Evolutionary conservation across 441 rosid species (phyloP).

Genomic region (Bocquillonia castaneifolia): DNA sequence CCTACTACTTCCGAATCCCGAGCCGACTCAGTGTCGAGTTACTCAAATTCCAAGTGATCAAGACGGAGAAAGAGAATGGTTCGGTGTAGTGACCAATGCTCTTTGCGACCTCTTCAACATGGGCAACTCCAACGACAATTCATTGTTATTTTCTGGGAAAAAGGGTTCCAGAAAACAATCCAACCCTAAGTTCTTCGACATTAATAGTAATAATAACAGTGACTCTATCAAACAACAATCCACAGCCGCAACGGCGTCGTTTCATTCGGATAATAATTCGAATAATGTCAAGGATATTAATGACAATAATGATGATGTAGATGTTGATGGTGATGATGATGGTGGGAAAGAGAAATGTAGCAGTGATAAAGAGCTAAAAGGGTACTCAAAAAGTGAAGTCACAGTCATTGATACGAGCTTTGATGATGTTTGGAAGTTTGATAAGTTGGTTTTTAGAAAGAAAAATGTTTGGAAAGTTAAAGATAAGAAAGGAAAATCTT

Average conservation of each 20-base stretch:
- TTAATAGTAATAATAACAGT: slow-evolving; percentile 4
- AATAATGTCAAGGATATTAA: slow-evolving; percentile 21
- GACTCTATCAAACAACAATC: slow-evolving; percentile 26
- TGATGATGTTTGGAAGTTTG: slow-evolving; percentile 62
- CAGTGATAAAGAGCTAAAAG: slow-evolving; percentile 39
- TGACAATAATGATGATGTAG: slow-evolving; percentile 22
- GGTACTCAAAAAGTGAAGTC: slow-evolving; percentile 87
- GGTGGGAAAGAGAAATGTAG: slow-evolving; percentile 36
- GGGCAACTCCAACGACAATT: slow-evolving; percentile 28
- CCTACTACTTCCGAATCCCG: slow-evolving; percentile 30
- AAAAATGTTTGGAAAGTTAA: slow-evolving; percentile 76
- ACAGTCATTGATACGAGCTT: slow-evolving; percentile 89
- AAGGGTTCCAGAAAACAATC: slow-evolving; percentile 65
- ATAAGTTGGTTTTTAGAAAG: slow-evolving; percentile 64
- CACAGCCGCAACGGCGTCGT: slow-evolving; percentile 31
- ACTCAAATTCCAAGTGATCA: slow-evolving; percentile 13
- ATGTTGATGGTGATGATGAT: slow-evolving; percentile 35
- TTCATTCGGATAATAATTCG: slow-evolving; percentile 33
- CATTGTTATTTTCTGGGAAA: slow-evolving; percentile 32
- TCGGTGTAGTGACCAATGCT: slow-evolving; percentile 55
- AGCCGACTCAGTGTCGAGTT: slow-evolving; percentile 32
- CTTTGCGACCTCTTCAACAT: slow-evolving; percentile 77
- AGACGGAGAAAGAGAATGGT: slow-evolving; percentile 41
- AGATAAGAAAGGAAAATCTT: slow-evolving; percentile 71
- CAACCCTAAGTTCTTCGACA: slow-evolving; percentile 60